Base-by-base conservation (phyloP, 192 early-diverging fungal species). In the Bifiguratus adelaidae region DNA sequence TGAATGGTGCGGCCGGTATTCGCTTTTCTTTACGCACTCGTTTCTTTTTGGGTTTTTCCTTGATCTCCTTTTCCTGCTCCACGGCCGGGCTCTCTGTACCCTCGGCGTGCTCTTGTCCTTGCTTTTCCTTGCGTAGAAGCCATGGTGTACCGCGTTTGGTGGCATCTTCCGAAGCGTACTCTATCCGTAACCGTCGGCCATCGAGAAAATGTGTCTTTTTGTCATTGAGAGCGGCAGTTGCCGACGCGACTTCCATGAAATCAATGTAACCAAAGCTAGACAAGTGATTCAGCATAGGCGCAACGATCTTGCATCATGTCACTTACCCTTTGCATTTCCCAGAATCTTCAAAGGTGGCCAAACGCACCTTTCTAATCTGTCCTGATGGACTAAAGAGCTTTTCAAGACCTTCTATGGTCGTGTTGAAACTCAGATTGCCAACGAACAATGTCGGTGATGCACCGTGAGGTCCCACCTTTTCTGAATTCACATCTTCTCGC, bases 281-380 rank as follows among this genome's bases (percentile, higher is more conserved):
- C 5, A 2, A 18, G 13, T 51, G 6, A 21, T 21, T 30, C 37
- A 23, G 22, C 20, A 43, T 20, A 19, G 22, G 21, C 18, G 11
- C 7, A 7, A 43, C 15, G 26, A 25, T 22, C 13, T 4, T 21
- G 15, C 4, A 12, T 51, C 7, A 0, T 12, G 24, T 9, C 24
- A 4, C 44, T 60, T 66, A 76, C 73, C 83, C 83, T 64, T 82
- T 83, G 70, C 80, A 83, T 53, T 82, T 84, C 49, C 80, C 78
- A 35, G 71, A 71, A 48, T 86, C 83, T 49, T 86, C 74, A 44
- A 86, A 86, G 1, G 82, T 81, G 1, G 76, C 80, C 43, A 86
- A 47, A 13, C 82, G 64, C 11, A 86, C 77, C n/a, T 74, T 75
- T 13, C 74, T 64, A 23, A 86, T 74, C 49, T 74, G 61, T 25